phyloP scores from a whole-genome alignment of 345 rosid species.

The Anastatica hierochuntica region DNA sequence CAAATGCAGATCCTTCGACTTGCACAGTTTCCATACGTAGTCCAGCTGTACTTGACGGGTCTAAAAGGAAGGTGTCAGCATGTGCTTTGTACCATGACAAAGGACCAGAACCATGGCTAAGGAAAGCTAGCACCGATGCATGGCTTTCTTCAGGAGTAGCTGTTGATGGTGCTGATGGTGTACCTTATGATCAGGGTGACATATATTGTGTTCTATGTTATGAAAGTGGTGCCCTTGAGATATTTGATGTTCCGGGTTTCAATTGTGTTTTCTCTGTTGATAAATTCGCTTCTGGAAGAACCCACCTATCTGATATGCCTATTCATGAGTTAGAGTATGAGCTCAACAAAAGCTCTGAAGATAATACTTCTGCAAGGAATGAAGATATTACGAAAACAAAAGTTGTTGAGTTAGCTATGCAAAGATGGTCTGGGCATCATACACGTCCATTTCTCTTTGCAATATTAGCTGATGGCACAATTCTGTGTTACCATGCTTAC shows the following conservation, averaged over 20 bases:
- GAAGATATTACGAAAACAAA: constrained; percentile 49
- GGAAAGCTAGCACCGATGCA: constrained; percentile 93
- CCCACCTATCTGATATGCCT: constrained; percentile 58
- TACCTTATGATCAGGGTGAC: constrained; percentile 81
- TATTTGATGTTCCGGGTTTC: constrained; percentile 89
- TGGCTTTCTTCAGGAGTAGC: constrained; percentile 94
- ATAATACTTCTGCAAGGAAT: constrained; percentile 51
- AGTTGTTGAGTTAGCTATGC: constrained; percentile 86
- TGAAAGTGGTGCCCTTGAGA: constrained; percentile 72
- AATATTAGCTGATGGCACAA: constrained; percentile 87
- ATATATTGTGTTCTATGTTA: constrained; percentile 85
- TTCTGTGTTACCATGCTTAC: constrained; percentile 90
- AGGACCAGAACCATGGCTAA: constrained; percentile 93
- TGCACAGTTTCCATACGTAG: constrained; percentile 67
- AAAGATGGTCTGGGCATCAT: constrained; percentile 83
- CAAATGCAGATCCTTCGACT: constrained; percentile 68
- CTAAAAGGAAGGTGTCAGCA: constrained; percentile 55
- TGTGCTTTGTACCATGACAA: constrained; percentile 91
- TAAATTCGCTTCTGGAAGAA: constrained; percentile 73
- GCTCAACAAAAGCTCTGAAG: constrained; percentile 37
- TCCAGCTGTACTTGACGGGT: constrained; percentile 58
- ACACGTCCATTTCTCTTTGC: constrained; percentile 85
- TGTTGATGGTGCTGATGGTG: constrained; percentile 81
- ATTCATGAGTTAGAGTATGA: constrained; percentile 39
- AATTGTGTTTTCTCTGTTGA: constrained; percentile 73